Conservation (phyloP, 23 red algal species). For the Agarophyton chilense region DNA sequence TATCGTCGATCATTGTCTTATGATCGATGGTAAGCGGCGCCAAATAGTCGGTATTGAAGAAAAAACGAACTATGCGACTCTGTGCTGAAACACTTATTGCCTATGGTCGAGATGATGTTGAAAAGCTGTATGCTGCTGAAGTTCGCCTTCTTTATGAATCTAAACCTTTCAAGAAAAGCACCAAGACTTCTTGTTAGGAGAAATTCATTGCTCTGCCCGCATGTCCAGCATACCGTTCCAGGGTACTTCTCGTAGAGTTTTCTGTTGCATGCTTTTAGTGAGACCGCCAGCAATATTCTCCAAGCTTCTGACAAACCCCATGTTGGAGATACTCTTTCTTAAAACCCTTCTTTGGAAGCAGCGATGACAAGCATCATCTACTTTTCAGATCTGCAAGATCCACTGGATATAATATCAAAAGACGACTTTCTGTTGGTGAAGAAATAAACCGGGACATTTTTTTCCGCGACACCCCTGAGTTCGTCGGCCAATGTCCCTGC, state of each 20-base stretch:
- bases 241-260: background rate
- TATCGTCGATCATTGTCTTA: too few relatives aligned
- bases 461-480: background rate
- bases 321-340: constrained; percentile 8
- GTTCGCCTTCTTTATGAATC: too few relatives aligned
- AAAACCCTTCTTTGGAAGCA: constrained; percentile 10
- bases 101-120: too few relatives aligned
- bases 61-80: too few relatives aligned
- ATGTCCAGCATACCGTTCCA: background rate
- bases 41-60: too few relatives aligned
- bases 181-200: too few relatives aligned
- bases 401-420: constrained; percentile 45
- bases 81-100: too few relatives aligned
- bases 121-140: too few relatives aligned
- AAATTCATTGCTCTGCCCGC: constrained; percentile 7
- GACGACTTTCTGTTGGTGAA: constrained; percentile 10
- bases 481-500: background rate
- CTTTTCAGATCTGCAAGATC: constrained; percentile 28
- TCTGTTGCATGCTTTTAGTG: constrained; percentile 21
- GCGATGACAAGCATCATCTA: constrained; percentile 40
- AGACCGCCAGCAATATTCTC: constrained; percentile 28
- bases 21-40: too few relatives aligned
- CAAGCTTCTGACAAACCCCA: constrained; percentile 4
- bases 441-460: background rate
- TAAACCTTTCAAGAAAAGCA: too few relatives aligned